Conservation (phyloP, 1,139 yeast species). For the Saccharomyces hybrid region DNA sequence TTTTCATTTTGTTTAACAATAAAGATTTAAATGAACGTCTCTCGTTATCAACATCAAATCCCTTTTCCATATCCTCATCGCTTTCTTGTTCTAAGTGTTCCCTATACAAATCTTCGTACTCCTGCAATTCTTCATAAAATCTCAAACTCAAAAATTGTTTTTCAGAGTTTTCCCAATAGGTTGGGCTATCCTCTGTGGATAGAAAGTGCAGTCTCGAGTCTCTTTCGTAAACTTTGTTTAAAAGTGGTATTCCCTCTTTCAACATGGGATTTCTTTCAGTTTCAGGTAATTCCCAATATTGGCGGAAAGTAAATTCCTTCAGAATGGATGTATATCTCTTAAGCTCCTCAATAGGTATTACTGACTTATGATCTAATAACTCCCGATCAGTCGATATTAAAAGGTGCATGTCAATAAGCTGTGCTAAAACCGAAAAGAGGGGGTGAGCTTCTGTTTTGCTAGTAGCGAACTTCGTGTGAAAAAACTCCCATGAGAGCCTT, state of each 20-base stretch:
- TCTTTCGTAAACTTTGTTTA: slow-evolving; percentile 62
- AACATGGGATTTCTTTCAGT: slow-evolving; percentile 29
- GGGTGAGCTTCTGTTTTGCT: background rate
- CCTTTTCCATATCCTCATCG: slow-evolving; percentile 16
- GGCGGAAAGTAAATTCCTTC: slow-evolving; percentile 47
- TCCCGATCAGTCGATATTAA: slow-evolving; percentile 68
- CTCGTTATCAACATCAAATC: slow-evolving; percentile 2
- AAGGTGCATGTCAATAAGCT: slow-evolving; percentile 49
- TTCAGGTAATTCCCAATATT: slow-evolving; percentile 39
- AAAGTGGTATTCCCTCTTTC: slow-evolving; percentile 41
- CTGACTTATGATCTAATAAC: slow-evolving; percentile 39
- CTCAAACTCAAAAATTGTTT: slow-evolving; percentile 15
- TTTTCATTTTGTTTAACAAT: slow-evolving; percentile 8
- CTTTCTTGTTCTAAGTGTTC: slow-evolving; percentile 19
- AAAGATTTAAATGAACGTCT: slow-evolving; percentile 6
- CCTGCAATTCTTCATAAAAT: slow-evolving; percentile 20
- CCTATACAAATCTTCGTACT: slow-evolving; percentile 24
- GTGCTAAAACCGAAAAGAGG: slow-evolving; percentile 33
- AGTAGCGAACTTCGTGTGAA: slow-evolving; percentile 18
- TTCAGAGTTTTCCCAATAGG: slow-evolving; percentile 46
- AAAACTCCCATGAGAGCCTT: slow-evolving; percentile 25
- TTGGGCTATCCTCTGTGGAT: slow-evolving; percentile 26
- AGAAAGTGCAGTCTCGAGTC: slow-evolving; percentile 60
- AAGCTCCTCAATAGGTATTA: slow-evolving; percentile 43
- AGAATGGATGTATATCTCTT: slow-evolving; percentile 43